Evolutionary conservation across 2,329 filamentous ascomycete genomes (phyloP).

Genomic region (Metarhizium rileyi): DNA sequence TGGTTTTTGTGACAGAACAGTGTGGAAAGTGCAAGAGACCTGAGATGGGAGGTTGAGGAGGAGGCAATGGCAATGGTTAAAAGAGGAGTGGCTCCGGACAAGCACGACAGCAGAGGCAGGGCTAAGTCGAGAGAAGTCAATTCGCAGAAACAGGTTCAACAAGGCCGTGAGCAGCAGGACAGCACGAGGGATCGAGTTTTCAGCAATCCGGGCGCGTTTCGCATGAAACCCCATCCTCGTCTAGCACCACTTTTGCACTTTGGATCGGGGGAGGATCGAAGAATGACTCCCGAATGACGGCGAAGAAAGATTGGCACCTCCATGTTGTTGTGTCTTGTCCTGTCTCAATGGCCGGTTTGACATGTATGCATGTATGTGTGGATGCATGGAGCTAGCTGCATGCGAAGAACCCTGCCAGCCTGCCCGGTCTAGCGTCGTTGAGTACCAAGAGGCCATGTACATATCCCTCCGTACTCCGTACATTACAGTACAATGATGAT

Average conservation of each 20-base stretch:
- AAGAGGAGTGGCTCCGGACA: background rate
- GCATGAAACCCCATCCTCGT: slow-evolving; percentile 18
- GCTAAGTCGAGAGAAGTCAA: background rate
- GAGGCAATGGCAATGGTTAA: background rate
- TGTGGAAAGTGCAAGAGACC: background rate
- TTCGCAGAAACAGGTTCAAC: background rate
- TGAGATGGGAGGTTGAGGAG: background rate
- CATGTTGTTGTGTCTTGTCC: background rate
- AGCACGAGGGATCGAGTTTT: slow-evolving; percentile 18
- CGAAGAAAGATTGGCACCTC: background rate
- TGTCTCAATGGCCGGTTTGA: too few relatives aligned
- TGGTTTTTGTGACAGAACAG: too few relatives aligned
- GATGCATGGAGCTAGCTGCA: slow-evolving; percentile 3
- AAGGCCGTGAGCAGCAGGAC: background rate
- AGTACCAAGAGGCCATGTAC: too few relatives aligned
- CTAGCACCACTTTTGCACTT: background rate
- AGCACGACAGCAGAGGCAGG: slow-evolving; percentile 1
- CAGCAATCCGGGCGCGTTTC: slow-evolving; percentile 19
- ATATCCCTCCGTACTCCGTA: too few relatives aligned
- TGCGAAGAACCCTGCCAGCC: slow-evolving; percentile 7
- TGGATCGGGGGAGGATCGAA: slow-evolving; percentile 25
- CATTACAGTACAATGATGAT: too few relatives aligned
- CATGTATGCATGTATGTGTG: too few relatives aligned
- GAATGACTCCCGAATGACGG: slow-evolving; percentile 13
- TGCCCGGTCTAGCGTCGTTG: slow-evolving; percentile 6